Evolutionary conservation across 306 rosid species (phyloP), one percentile per base, ranked within the genome.

Genomic region (Glycine tomentella): DNA sequence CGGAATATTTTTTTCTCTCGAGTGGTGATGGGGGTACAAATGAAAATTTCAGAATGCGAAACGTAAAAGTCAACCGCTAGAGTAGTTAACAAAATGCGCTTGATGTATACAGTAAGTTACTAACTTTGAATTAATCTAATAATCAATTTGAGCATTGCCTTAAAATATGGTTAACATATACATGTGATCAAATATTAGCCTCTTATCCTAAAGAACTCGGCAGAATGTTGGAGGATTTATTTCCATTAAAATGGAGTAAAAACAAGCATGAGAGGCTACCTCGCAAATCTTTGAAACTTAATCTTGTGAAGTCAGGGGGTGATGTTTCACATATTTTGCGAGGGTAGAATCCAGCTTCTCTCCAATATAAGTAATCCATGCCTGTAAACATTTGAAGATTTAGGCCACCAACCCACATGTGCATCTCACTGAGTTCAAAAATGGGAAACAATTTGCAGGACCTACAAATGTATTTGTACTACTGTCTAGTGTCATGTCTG

Each of bases 341-440:
- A 89, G 88, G 8, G 94, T 90, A 31, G 94, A 85, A 84, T 94
- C 97, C 89, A 92, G 85, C 87, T 87, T 87, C 75, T 87, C 89
- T 83, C 89, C 89, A 5, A 87, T 77, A 53, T 67, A 84, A 5
- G 89, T 51, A 77, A 87, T 87, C 89, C 87, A 87, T 66, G 89
- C 89, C 89, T 87, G 84, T 31, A 81, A 81, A 14, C 42, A 83
- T 66, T 77, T 76, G 63, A 72, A 83, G 50, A 76, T 6, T 79
- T 59, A 73, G 10, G 74, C 46, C 46, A 69, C 70, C 48, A 13
- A 45, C 20, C 72, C 80, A 77, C 25, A 71, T 69, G 33, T 56
- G 67, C 31, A 67, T 64, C 36, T 34, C 10, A 16, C 16, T 6
- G 77, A 82, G 12, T 77, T 59, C 12, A 20, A 78, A 42, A 51